Evolutionary conservation across 345 rosid genomes (phyloP), one percentile per base, ranked within the genome.

Genomic region (Aegle marmelos): DNA sequence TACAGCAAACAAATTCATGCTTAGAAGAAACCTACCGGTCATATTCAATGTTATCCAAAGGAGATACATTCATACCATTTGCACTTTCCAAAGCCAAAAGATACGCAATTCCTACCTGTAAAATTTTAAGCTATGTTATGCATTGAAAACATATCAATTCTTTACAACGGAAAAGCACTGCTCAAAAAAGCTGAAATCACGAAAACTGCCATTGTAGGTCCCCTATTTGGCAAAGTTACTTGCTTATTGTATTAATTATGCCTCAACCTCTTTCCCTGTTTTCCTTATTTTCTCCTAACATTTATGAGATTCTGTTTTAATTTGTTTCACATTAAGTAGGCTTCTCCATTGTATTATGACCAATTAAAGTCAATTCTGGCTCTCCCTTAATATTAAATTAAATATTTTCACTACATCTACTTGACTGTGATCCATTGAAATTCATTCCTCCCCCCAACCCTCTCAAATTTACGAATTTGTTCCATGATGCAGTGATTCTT

Each of bases 51-150:
- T 96, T 96, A 84, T 92, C 93, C 14, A 85, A 81, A n/a, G 97
- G 89, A 72, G 93, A 82, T 56, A 89, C 82, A 54, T 72, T 72
- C 78, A 96, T 82, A 80, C 76, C 80, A 81, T 96, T 96, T 80
- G 98, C 97, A 85, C 60, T 83, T 85, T 96, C 98, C 54, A 94
- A 85, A 86, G 97, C 99, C 83, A 96, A 84, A 82, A 96, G 89
- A 81, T 94, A 94, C 39, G 99, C 95, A 82, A 92, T 85, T 78
- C 99, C 68, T 64, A 64, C 68, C 68, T 64, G 68, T 7, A 11
- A 64, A 64, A 31, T 33, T 31, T 19, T 6, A 7, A 1, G 80
- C 74, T 68, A 58, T 10, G n/a, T 56, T 57, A 57, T 11, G n/a
- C 6, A 33, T 54, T 56, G 5, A 4, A 53, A 45, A 60, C 34